phyloP scores from a whole-genome alignment of 345 rosid genomes.

The sweet orange (Citrus sinensis) region DVS_A1.0 CM039163.1:22508001-22508500 shows the following conservation, averaged over 20 bases:
- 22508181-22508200: conserved; percentile 12
- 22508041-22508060: not conserved
- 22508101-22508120: conserved; percentile 17
- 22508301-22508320: too few relatives aligned
- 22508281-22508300: too few relatives aligned
- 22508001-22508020: conserved; percentile 24
- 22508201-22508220: conserved; percentile 4
- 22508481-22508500: too few relatives aligned
- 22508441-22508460: too few relatives aligned
- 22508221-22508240: not conserved
- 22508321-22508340: too few relatives aligned
- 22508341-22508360: too few relatives aligned
- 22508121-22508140: conserved; percentile 24
- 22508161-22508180: conserved; percentile 24
- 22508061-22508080: conserved; percentile 10
- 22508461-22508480: too few relatives aligned
- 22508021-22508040: conserved; percentile 22
- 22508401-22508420: too few relatives aligned
- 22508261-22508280: not conserved
- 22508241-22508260: conserved; percentile 6
- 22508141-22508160: conserved; percentile 31
- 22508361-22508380: too few relatives aligned
- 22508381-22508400: too few relatives aligned
- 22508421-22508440: too few relatives aligned
- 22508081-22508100: conserved; percentile 5